Evolutionary conservation across 768 basidiomycete genomes (phyloP).

Genomic region (Sarcomyxa edulis): DNA sequence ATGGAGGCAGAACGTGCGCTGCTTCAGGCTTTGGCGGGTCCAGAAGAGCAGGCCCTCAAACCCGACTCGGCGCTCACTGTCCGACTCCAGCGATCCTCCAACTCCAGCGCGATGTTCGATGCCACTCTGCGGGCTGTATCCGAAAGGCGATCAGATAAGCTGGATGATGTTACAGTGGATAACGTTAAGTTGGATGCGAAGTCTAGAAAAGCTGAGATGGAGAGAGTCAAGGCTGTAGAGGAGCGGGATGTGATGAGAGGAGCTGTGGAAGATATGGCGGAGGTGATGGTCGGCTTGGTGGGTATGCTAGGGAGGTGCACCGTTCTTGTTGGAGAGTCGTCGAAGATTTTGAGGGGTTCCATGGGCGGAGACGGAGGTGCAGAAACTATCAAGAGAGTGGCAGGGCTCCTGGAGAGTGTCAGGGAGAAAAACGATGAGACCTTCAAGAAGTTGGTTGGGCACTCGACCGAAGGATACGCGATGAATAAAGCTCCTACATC

Average conservation of each 20-base stretch:
- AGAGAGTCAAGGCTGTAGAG: slow-evolving; percentile 57
- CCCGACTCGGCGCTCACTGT: slow-evolving; percentile 52
- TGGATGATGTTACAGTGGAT: slow-evolving; percentile 67
- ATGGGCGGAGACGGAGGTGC: slow-evolving; percentile 22
- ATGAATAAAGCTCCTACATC: slow-evolving; percentile 26
- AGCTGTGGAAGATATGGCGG: slow-evolving; percentile 60
- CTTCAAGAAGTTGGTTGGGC: slow-evolving; percentile 63
- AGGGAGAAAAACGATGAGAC: slow-evolving; percentile 66
- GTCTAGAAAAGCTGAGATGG: slow-evolving; percentile 66
- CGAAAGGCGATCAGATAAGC: slow-evolving; percentile 71
- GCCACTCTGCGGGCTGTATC: slow-evolving; percentile 81
- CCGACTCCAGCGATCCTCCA: slow-evolving; percentile 63
- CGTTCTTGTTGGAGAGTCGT: slow-evolving; percentile 58
- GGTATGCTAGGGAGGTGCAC: slow-evolving; percentile 81
- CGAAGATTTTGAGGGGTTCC: slow-evolving; percentile 29
- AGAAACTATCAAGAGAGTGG: slow-evolving; percentile 41
- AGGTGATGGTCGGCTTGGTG: slow-evolving; percentile 63
- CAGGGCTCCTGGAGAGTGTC: slow-evolving; percentile 44
- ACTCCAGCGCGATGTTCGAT: slow-evolving; percentile 78
- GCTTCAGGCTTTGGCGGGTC: slow-evolving; percentile 56
- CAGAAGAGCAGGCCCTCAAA: slow-evolving; percentile 66
- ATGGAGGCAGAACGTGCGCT: slow-evolving; percentile 71
- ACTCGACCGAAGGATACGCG: slow-evolving; percentile 58
- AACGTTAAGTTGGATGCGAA: slow-evolving; percentile 68
- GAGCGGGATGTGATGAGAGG: slow-evolving; percentile 60